Evolutionary conservation across 768 basidiomycete genomes (phyloP), one percentile per base, ranked within the genome.

Genomic region (Pluteus cervinus): DNA sequence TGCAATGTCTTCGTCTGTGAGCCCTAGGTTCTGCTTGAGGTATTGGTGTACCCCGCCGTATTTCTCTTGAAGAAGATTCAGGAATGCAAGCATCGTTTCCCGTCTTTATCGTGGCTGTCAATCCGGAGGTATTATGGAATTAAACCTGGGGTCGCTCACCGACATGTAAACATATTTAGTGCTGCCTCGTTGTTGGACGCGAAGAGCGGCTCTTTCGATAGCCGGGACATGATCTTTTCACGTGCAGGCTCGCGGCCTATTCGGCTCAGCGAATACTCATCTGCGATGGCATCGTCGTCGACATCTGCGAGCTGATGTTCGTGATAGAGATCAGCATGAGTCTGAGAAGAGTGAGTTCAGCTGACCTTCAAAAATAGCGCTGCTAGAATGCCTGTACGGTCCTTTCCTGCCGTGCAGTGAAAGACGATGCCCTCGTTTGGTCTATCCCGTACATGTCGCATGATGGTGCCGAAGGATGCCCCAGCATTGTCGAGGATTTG

Each of bases 371-470:
- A 62, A 9, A 88, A 49, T 21, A 89, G 66, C 5, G 86, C 86
- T 10, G 84, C 82, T 24, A 82, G 58, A 16, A 89, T 61, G 11
- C 86, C 87, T 2, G 87, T 89, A 48, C 87, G 65, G 58, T 90
- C 86, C 55, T 89, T 90, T 3, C 87, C 87, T 18, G 85, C 87
- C 37, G 87, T 88, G 47, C 87, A 90, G 48, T 89, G 85, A 46
- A 89, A 84, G 18, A 88, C 43, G 46, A 72, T 81, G 0, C 71
- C 75, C 14, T 76, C 71, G 26, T 69, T 65, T 50, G 86, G 81
- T 39, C 67, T 67, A 50, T 89, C 86, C 39, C 80, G 65, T 20
- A 89, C 68, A 55, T 87, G 83, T 41, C 80, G 73, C 8, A 90
- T 66, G 35, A 90, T 79, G 1, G 65, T 54, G n/a, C 78, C 77